Conservation (phyloP, 176 grass and related monocot species). For the Aechmea fasciata region DNA sequence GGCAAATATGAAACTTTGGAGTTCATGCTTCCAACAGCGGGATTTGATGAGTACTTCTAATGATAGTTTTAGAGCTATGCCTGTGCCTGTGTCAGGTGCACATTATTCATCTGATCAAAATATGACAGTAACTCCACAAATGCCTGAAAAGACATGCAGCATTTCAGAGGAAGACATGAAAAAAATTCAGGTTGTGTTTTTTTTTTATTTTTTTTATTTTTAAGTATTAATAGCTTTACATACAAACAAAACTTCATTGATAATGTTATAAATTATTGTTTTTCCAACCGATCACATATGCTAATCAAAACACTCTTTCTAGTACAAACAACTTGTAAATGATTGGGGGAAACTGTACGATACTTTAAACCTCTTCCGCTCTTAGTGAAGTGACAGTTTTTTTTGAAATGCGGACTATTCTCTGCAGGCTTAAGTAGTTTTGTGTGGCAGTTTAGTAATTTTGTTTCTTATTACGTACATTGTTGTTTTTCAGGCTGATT, state of each 20-base stretch:
- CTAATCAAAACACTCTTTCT: too few relatives aligned
- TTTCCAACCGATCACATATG: too few relatives aligned
- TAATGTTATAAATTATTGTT: too few relatives aligned
- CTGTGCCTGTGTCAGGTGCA: slow-evolving; percentile 39
- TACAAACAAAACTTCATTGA: too few relatives aligned
- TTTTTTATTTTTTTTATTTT: not conserved
- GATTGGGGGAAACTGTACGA: too few relatives aligned
- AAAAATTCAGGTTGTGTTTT: slow-evolving; percentile 60
- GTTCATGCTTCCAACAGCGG: slow-evolving; percentile 51
- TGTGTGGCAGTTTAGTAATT: not conserved
- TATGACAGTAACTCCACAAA: slow-evolving; percentile 26
- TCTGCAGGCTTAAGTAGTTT: too few relatives aligned
- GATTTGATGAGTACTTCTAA: slow-evolving; percentile 11
- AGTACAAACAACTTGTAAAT: too few relatives aligned
- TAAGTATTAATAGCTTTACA: too few relatives aligned
- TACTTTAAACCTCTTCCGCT: too few relatives aligned
- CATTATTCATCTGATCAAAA: slow-evolving; percentile 24
- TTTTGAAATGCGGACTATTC: too few relatives aligned
- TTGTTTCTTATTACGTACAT: not conserved
- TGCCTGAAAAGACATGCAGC: slow-evolving; percentile 40
- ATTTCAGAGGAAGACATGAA: slow-evolving; percentile 40
- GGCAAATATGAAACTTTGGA: slow-evolving; percentile 88
- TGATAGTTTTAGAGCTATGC: slow-evolving; percentile 30
- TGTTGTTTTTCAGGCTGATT: slow-evolving; percentile 64
- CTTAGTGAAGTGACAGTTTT: too few relatives aligned